Percentiles rank a stretch among this genome's conserved stretches.
phyloP scores from a whole-genome alignment of 192 early-diverging fungal genomes.

The Paraglomus occultum region DNA sequence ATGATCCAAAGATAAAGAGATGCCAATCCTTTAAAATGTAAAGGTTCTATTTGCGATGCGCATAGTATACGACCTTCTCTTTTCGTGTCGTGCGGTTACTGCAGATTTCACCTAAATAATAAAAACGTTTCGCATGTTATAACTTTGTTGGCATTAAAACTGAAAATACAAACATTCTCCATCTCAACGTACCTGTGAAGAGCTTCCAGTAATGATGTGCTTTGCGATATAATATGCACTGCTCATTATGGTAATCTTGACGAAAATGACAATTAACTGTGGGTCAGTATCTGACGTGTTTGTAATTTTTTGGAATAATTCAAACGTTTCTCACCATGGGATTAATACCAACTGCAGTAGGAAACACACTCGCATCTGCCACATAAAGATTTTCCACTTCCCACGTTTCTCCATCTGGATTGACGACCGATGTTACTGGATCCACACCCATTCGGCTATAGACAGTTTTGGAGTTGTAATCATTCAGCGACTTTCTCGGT shows the following conservation, averaged over 20 bases:
- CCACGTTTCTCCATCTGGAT: constrained; percentile 71
- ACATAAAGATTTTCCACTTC: constrained; percentile 73
- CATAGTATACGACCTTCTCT: no score
- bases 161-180: no score
- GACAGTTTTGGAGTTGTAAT: background rate
- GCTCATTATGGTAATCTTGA: constrained; percentile 16
- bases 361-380: constrained; percentile 68
- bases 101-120: no score
- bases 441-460: constrained; percentile 61
- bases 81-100: no score
- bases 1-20: no score
- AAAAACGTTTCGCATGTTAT: no score
- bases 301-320: background rate
- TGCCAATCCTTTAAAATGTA: no score
- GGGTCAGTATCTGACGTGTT: background rate
- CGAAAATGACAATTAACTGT: constrained; percentile 1
- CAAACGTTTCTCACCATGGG: constrained; percentile 44
- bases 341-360: constrained; percentile 72
- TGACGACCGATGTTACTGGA: constrained; percentile 54
- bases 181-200: no score
- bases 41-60: no score
- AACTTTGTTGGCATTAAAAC: no score
- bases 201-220: background rate
- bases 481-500: background rate
- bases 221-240: constrained; percentile 9